phyloP scores from a whole-genome alignment of 2,329 filamentous ascomycete species.

The Colletotrichum nymphaeae region DNA sequence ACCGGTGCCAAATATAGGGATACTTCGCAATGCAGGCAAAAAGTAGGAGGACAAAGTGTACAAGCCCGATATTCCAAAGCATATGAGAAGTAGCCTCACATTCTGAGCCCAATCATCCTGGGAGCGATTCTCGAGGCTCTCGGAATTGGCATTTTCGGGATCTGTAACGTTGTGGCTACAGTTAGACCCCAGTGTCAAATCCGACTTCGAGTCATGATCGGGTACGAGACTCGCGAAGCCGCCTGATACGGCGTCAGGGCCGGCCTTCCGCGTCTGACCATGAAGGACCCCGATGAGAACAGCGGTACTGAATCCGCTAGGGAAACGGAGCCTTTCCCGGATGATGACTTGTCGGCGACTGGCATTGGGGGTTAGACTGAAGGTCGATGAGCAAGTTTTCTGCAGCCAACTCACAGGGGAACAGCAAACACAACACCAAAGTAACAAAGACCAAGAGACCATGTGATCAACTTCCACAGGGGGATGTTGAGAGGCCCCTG shows the following conservation, averaged over 20 bases:
- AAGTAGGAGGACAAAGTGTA: constrained; percentile 92
- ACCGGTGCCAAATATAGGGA: constrained; percentile 85
- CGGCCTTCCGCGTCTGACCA: constrained; percentile 58
- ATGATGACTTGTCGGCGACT: constrained; percentile 91
- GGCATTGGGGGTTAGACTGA: background rate
- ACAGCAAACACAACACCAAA: constrained; percentile 98
- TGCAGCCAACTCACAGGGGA: constrained; percentile 68
- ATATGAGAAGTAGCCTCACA: constrained; percentile 65
- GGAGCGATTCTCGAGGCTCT: constrained; percentile 25
- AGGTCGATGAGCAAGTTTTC: background rate
- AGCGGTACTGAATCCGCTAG: constrained; percentile 94
- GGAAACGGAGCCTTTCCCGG: constrained; percentile 90
- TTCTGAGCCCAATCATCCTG: constrained; percentile 55
- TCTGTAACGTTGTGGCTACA: background rate
- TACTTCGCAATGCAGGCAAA: constrained; percentile 81
- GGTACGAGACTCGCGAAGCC: constrained; percentile 57
- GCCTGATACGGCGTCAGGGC: constrained; percentile 45
- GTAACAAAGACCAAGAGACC: constrained; percentile 93
- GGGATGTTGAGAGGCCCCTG: constrained; percentile 79
- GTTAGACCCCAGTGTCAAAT: background rate
- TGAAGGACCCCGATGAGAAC: constrained; percentile 93
- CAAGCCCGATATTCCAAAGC: constrained; percentile 69
- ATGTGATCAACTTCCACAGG: constrained; percentile 83
- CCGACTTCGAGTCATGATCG: background rate
- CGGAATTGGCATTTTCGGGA: constrained; percentile 3